These are phyloP conservation scores for Monosporascus sp. DNA, from an alignment of 2,329 filamentous ascomycete genomes.

Conservation along the genomic window DNA sequence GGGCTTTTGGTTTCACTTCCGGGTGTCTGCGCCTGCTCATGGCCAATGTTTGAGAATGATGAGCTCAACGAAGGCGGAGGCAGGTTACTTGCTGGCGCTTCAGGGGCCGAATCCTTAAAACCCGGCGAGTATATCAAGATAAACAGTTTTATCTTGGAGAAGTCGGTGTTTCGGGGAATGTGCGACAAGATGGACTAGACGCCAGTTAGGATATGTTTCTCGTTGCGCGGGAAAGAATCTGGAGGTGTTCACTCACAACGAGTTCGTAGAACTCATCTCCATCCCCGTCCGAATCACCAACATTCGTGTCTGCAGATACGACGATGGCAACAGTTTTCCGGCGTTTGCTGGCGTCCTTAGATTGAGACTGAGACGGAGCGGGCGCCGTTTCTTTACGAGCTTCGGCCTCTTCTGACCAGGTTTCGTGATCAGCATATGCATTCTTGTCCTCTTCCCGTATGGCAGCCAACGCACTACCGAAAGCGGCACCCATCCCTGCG, in stretches of 20 bases:
- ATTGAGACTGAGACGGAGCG: constrained; percentile 26
- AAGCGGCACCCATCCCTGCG: constrained; percentile 74
- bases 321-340: constrained; percentile 83
- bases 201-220: constrained; percentile 10
- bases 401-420: constrained; percentile 88
- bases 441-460: constrained; percentile 80
- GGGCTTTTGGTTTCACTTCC: constrained; percentile 58
- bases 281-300: constrained; percentile 54
- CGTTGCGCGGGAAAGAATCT: constrained; percentile 3
- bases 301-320: constrained; percentile 69
- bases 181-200: constrained; percentile 78
- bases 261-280: constrained; percentile 64
- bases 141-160: constrained; percentile 70
- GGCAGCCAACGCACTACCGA: constrained; percentile 76
- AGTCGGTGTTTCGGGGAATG: constrained; percentile 72
- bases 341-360: constrained; percentile 36
- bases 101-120: constrained; percentile 60
- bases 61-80: constrained; percentile 65
- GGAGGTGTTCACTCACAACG: constrained; percentile 56
- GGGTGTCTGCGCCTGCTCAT: constrained; percentile 64
- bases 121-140: constrained; percentile 84
- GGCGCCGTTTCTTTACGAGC: constrained; percentile 48
- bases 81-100: constrained; percentile 47
- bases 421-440: constrained; percentile 78
- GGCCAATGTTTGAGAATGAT: constrained; percentile 82